Evolutionary conservation across 2,329 filamentous ascomycete genomes (phyloP).

Genomic region (Capronia epimyces): DNA sequence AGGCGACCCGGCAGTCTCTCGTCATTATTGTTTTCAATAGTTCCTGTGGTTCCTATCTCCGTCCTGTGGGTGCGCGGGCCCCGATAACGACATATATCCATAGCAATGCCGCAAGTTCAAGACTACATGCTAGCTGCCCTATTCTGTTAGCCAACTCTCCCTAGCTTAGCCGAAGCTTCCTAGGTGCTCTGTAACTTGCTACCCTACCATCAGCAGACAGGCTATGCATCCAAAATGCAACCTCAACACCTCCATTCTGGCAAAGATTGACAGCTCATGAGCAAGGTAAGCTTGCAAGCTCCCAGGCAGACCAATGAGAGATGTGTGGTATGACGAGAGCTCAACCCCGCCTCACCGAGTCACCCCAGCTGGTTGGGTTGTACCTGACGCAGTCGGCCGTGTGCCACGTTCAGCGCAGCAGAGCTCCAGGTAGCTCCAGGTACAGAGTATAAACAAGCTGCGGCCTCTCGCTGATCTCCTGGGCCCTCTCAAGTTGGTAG

Average conservation of each 20-base stretch:
- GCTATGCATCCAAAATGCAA: not conserved
- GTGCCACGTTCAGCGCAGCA: not conserved
- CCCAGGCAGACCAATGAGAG: not conserved
- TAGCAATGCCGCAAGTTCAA: not conserved
- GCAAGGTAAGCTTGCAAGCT: not conserved
- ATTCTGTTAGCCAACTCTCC: not conserved
- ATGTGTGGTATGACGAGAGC: not conserved
- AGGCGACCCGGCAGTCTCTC: too few species aligned
- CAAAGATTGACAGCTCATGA: not conserved
- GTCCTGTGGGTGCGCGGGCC: too few species aligned
- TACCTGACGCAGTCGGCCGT: not conserved
- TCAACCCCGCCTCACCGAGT: not conserved
- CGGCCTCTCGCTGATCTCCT: not conserved
- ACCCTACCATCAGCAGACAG: not conserved
- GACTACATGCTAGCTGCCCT: not conserved
- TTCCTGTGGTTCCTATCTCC: too few species aligned
- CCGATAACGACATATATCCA: not conserved
- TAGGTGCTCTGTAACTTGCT: not conserved
- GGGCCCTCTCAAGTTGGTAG: not conserved
- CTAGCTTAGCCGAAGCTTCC: not conserved
- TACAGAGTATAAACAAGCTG: not conserved
- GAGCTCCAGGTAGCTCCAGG: not conserved
- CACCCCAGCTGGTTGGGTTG: not conserved
- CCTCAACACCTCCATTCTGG: not conserved
- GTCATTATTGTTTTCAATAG: too few species aligned